phyloP scores from a whole-genome alignment of 164 flowering plant species.

The Pachysandra terminalis region DNA sequence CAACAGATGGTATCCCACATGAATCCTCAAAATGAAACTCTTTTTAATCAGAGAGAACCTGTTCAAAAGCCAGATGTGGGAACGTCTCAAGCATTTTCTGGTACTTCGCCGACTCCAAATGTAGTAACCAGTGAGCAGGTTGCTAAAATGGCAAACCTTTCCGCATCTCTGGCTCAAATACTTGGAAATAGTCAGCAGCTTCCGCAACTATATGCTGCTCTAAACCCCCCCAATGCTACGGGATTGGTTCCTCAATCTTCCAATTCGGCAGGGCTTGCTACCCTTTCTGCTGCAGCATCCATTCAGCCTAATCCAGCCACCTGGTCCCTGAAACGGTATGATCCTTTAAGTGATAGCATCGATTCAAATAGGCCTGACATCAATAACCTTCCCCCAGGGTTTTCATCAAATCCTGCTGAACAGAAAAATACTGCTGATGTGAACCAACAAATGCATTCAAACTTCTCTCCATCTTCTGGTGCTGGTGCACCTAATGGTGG shows the following conservation, averaged over 20 bases:
- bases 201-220: conserved; percentile 45
- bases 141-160: conserved; percentile 38
- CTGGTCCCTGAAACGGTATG: conserved; percentile 27
- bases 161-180: conserved; percentile 55
- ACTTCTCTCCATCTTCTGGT: too few relatives aligned
- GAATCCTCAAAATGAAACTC: conserved; percentile 15
- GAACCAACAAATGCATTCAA: conserved; percentile 9
- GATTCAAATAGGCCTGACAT: conserved; percentile 21
- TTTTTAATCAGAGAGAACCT: conserved; percentile 15
- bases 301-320: conserved; percentile 22
- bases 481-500: too few relatives aligned
- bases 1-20: conserved; percentile 9
- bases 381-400: conserved; percentile 7
- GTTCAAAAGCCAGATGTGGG: conserved; percentile 12
- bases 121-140: conserved; percentile 35
- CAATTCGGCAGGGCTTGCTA: conserved; percentile 19
- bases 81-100: conserved; percentile 23
- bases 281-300: conserved; percentile 10
- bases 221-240: conserved; percentile 25
- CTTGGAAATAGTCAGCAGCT: conserved; percentile 49
- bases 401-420: conserved; percentile 11
- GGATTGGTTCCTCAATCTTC: conserved; percentile 23
- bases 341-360: conserved; percentile 33
- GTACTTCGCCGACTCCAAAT: conserved; percentile 18
- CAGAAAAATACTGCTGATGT: conserved; percentile 12